Percentiles rank a stretch among this genome's conserved stretches.
Conservation (phyloP, 495 filamentous ascomycete genomes). For the Xylaria telfairii region DNA sequence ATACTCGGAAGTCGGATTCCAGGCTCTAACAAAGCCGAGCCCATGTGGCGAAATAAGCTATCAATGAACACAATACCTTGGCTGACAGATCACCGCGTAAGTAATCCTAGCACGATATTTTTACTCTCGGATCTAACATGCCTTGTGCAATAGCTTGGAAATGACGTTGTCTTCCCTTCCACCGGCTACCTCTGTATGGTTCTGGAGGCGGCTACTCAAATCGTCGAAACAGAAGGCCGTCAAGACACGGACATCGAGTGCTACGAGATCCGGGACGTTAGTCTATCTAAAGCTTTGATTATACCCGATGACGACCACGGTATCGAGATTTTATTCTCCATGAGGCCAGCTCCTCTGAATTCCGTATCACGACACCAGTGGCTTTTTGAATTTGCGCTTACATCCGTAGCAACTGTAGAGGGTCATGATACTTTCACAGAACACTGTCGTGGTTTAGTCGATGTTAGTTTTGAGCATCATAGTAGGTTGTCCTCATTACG, state of each 20-base stretch:
- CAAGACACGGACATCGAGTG: background rate
- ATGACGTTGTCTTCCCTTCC: conserved; percentile 48
- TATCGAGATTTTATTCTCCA: background rate
- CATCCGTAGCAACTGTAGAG: background rate
- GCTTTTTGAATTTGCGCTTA: background rate
- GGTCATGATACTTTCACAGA: background rate
- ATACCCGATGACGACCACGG: conserved; percentile 7
- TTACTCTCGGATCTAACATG: background rate
- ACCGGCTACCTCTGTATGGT: conserved; percentile 53
- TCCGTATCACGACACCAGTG: background rate
- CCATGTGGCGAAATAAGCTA: conserved; percentile 53
- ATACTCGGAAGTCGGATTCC: conserved; percentile 44
- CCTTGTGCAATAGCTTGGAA: conserved; percentile 10
- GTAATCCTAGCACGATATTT: background rate
- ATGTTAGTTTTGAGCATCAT: background rate
- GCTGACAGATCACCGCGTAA: conserved; percentile 49
- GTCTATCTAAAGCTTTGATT: background rate
- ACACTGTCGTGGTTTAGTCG: background rate
- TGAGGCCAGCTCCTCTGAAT: background rate
- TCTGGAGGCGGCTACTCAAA: conserved; percentile 45
- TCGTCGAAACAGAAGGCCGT: background rate
- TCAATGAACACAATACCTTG: conserved; percentile 44
- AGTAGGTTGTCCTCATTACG: background rate
- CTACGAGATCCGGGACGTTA: background rate
- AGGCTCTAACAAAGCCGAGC: conserved; percentile 37